A percentile compares a stretch with the other conserved stretches of the same genome.
Conservation (phyloP, 2,329 filamentous ascomycete genomes). For the Onygenales sp. region DNA sequence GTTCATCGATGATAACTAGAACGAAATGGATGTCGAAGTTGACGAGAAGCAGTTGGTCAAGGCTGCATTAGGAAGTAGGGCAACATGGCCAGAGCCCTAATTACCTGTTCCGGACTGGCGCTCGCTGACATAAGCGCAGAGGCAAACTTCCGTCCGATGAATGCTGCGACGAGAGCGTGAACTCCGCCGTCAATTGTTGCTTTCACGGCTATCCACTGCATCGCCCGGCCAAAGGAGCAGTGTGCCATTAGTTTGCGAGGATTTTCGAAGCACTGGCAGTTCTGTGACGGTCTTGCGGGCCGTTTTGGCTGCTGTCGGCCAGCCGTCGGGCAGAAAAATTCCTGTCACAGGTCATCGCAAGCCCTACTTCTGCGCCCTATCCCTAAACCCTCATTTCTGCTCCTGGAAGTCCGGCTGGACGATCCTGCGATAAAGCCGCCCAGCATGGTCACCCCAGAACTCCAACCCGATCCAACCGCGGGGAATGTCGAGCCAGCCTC, state of each 20-base stretch:
- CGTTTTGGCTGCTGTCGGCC: conserved; percentile 4
- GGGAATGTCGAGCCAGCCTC: conserved; percentile 19
- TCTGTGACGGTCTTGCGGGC: background rate
- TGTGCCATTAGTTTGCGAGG: background rate
- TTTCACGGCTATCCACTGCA: background rate
- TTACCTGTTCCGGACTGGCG: background rate
- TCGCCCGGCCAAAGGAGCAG: background rate
- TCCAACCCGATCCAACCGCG: conserved; percentile 21
- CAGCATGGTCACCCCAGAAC: conserved; percentile 25
- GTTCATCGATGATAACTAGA: too few relatives aligned
- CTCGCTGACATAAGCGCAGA: background rate
- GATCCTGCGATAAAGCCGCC: conserved; percentile 15
- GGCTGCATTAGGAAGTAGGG: background rate
- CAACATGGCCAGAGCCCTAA: background rate
- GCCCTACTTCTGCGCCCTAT: conserved; percentile 38
- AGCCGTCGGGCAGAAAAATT: background rate
- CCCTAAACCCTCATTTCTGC: conserved; percentile 41
- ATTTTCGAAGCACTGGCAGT: background rate
- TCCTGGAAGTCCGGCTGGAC: conserved; percentile 28
- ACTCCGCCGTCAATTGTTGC: background rate
- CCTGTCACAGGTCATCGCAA: conserved; percentile 13
- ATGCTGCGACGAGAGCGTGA: background rate
- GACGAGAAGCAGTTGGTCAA: background rate
- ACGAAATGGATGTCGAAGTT: too few relatives aligned
- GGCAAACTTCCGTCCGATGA: background rate